These are phyloP conservation scores for Phaseolus coccineus DNA, from an alignment of 331 rosid species.

Conservation along the genomic window DNA sequence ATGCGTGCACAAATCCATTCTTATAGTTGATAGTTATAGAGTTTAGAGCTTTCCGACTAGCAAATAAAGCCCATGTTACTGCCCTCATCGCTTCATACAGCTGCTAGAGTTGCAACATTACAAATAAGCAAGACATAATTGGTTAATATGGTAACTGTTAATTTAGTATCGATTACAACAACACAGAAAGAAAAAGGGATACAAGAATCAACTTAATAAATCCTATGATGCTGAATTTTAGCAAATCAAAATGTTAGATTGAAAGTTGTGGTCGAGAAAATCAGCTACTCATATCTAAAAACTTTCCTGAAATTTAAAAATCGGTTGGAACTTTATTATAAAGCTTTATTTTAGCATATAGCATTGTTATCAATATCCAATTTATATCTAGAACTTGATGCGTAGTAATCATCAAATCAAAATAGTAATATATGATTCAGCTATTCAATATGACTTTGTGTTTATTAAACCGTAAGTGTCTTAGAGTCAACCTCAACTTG, in stretches of 20 bases:
- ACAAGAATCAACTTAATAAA: not conserved
- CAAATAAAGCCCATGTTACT: conserved; percentile 88
- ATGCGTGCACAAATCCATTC: conserved; percentile 97
- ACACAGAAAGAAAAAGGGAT: not conserved
- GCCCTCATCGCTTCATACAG: conserved; percentile 89
- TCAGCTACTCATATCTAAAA: not conserved
- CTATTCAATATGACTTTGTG: not conserved
- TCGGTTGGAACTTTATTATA: not conserved
- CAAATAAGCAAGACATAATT: conserved; percentile 35
- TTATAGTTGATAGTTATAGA: conserved; percentile 91
- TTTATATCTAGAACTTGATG: not conserved
- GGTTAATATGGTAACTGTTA: conserved; percentile 28
- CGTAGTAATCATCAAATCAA: not conserved
- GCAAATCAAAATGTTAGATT: not conserved
- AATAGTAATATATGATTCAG: conserved; percentile 6
- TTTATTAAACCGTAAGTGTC: not conserved
- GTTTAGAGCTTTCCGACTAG: conserved; percentile 85
- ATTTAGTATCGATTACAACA: conserved; percentile 30
- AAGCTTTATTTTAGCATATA: not conserved
- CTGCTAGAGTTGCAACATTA: conserved; percentile 60
- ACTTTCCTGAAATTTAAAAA: not conserved
- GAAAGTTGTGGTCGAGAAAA: not conserved
- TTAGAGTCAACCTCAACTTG: conserved; percentile 83
- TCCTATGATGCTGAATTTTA: not conserved
- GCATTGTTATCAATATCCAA: not conserved